Conservation (phyloP, 768 basidiomycete genomes). For the Tulasnella sp. region DNA sequence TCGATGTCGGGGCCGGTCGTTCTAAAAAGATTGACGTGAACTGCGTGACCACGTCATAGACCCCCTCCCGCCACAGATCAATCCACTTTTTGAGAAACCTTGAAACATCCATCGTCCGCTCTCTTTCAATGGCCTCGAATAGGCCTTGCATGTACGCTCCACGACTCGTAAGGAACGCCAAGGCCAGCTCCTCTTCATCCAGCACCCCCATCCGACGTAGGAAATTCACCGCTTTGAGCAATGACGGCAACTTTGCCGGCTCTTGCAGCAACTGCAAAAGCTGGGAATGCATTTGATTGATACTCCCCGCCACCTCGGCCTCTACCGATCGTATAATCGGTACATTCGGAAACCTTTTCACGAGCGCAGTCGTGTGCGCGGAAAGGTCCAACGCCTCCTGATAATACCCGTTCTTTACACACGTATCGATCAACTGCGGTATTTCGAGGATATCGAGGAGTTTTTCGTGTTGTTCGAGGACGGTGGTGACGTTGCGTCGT, state of each 20-base stretch:
- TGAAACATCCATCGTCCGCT: conserved; percentile 48
- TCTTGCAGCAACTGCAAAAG: conserved; percentile 69
- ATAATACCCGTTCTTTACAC: conserved; percentile 85
- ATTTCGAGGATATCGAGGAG: conserved; percentile 84
- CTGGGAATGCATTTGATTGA: conserved; percentile 50
- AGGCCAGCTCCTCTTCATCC: conserved; percentile 56
- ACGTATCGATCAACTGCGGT: conserved; percentile 82
- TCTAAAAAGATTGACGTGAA: conserved; percentile 84
- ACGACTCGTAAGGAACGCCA: conserved; percentile 70
- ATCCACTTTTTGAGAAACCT: conserved; percentile 76
- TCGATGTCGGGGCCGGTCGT: conserved; percentile 24
- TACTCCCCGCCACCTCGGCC: conserved; percentile 32
- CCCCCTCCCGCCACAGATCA: conserved; percentile 83
- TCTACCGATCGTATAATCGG: conserved; percentile 39
- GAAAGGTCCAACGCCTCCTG: conserved; percentile 81
- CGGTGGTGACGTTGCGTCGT: conserved; percentile 60
- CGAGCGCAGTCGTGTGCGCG: conserved; percentile 49
- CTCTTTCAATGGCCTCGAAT: conserved; percentile 39
- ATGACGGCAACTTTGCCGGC: conserved; percentile 73
- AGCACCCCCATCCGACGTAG: conserved; percentile 71
- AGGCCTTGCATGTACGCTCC: conserved; percentile 47
- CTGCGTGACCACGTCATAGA: conserved; percentile 84
- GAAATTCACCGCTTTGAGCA: conserved; percentile 84
- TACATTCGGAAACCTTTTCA: conserved; percentile 32
- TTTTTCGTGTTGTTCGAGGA: conserved; percentile 92